Conservation (phyloP, 2,329 filamentous ascomycete species). For the Neophaeococcomyces aloes region DNA sequence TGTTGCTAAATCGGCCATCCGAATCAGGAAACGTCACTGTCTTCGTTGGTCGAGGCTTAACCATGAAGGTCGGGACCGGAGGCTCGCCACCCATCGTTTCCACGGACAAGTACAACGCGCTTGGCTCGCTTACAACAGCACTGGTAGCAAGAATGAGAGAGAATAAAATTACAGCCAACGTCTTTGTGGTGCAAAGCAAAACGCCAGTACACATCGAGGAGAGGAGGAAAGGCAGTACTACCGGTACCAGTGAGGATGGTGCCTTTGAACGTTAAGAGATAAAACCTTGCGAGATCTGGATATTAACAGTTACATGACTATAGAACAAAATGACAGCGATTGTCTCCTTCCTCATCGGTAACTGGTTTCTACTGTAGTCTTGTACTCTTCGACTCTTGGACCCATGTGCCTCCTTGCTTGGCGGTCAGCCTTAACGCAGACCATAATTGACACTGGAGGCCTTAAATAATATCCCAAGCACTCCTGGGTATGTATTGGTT, state of each 20-base stretch:
- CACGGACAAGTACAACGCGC: not conserved
- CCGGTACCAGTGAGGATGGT: conserved; percentile 2
- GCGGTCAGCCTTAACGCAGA: no score
- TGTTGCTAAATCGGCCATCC: not conserved
- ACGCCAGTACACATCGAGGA: not conserved
- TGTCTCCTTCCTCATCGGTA: no score
- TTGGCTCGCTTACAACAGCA: not conserved
- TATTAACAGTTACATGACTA: no score
- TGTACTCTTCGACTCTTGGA: no score
- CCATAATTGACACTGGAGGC: no score
- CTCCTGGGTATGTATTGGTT: no score
- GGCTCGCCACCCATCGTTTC: not conserved
- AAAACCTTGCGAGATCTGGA: no score
- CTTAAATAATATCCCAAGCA: no score
- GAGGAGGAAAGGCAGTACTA: not conserved
- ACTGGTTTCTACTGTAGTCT: no score
- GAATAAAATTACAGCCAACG: conserved; percentile 1
- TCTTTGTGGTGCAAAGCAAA: conserved; percentile 6
- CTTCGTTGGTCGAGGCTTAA: not conserved
- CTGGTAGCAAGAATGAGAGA: conserved; percentile 5
- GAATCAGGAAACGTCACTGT: conserved; percentile 6
- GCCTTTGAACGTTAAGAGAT: not conserved
- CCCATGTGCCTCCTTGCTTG: no score
- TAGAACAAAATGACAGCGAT: no score
- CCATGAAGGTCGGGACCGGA: not conserved